Base-by-base conservation (phyloP, 2,329 filamentous ascomycete genomes). In the Fusarium nodosum region DNA sequence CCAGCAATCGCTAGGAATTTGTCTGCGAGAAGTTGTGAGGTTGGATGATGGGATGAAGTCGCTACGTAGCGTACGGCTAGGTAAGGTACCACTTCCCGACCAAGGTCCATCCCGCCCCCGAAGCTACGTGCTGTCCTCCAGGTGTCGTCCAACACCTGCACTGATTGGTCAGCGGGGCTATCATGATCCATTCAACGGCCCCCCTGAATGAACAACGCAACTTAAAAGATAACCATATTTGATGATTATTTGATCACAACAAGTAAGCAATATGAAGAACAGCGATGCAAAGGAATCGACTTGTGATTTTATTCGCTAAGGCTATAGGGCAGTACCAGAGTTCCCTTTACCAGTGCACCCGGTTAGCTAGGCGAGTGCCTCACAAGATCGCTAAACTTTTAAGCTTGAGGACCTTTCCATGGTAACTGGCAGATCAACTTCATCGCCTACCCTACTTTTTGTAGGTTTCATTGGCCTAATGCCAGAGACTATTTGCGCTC, bases 141-240 rank as follows among this genome's bases (percentile, higher is more conserved):
- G 73, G 75, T 77, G 75, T 74, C 69, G 72, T 72, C 71, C 63
- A 60, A 47, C 42, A 16, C 44, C 45, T 36, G 20, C 48, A 59
- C 45, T 77, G 68, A 77, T 77, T 77, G 75, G 75, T 55, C 60
- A 59, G 38, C 41, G 41, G 22, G 41, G 24, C 44, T 62, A 57
- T 51, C 47, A 72, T 28, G 26, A 59, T 48, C 30, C 22, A 28
- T 56, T 41, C 52, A 46, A 46, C 20, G 22, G 38, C 31, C 55
- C 48, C 48, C 46, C 55, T 54, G 26, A 48, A 44, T 26, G 24
- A 28, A 16, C 48, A 38, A 26, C 33, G 16, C 47, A 24, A 12
- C 47, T 24, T 22, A 36, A 22, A 51, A 28, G 18, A 28, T n/a
- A 51, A 20, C 24, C 12, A 38, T 51, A 15, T 46, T 46, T 13